Percentiles rank a stretch among this genome's conserved stretches.
Evolutionary conservation across 2,329 filamentous ascomycete species (phyloP).

Genomic region (Aspergillus pseudoglaucus): DNA sequence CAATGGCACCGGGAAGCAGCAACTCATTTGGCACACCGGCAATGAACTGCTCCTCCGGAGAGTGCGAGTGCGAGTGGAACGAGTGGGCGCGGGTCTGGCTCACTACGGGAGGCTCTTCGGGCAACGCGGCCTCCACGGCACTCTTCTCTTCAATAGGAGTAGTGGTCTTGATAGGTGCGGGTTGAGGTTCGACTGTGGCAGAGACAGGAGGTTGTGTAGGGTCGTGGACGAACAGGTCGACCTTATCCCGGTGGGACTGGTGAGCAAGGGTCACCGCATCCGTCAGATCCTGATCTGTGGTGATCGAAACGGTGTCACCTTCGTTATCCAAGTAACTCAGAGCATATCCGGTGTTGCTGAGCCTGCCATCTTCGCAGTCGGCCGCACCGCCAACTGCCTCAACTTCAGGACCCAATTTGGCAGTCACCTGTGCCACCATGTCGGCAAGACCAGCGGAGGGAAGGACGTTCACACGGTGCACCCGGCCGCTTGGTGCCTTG

Average conservation of each 20-base stretch:
- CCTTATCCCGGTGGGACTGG: constrained; percentile 75
- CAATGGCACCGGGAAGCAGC: constrained; percentile 85
- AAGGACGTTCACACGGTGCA: constrained; percentile 82
- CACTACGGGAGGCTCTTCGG: constrained; percentile 35
- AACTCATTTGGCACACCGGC: constrained; percentile 90
- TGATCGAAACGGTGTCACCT: constrained; percentile 93
- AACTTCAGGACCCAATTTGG: constrained; percentile 78
- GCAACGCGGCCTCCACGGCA: constrained; percentile 49
- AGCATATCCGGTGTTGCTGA: constrained; percentile 74
- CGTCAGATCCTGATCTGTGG: constrained; percentile 84
- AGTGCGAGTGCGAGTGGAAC: constrained; percentile 37
- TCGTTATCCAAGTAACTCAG: constrained; percentile 96
- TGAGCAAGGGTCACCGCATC: constrained; percentile 84
- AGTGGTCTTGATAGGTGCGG: constrained; percentile 41
- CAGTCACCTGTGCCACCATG: constrained; percentile 68
- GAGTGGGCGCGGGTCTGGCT: constrained; percentile 38
- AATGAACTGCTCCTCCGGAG: constrained; percentile 69
- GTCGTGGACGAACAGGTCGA: constrained; percentile 94
- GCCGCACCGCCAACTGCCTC: constrained; percentile 78
- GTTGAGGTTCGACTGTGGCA: constrained; percentile 55
- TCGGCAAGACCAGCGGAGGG: constrained; percentile 73
- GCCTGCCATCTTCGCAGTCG: constrained; percentile 68
- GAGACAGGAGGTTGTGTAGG: constrained; percentile 80
- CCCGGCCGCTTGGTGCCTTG: constrained; percentile 90
- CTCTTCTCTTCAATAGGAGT: constrained; percentile 47